A percentile compares a stretch with the other conserved stretches of the same genome.
These are phyloP conservation scores for Leptographium radiaticola DNA, from an alignment of 2,329 filamentous ascomycete species.

Conservation along the genomic window DNA sequence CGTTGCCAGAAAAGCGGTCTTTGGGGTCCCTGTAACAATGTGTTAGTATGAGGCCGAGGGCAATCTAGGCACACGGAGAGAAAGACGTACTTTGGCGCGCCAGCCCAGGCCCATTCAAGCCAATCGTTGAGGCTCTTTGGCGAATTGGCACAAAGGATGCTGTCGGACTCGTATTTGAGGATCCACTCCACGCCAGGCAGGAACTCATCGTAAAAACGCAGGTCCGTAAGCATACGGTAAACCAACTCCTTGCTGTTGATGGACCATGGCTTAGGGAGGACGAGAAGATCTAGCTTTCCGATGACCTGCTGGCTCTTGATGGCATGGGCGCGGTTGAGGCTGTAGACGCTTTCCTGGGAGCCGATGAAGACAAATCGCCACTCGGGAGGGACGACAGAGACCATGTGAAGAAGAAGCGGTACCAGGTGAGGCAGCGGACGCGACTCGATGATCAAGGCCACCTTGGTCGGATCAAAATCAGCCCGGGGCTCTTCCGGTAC, in stretches of 20 bases:
- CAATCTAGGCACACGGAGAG: background rate
- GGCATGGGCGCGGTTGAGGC: slow-evolving; percentile 30
- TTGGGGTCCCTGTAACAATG: slow-evolving; percentile 18
- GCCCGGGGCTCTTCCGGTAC: slow-evolving; percentile 18
- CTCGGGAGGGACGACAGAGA: slow-evolving; percentile 36
- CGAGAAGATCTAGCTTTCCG: slow-evolving; percentile 38
- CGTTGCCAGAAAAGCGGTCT: slow-evolving; percentile 37
- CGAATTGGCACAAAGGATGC: slow-evolving; percentile 42
- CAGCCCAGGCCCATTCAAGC: slow-evolving; percentile 41
- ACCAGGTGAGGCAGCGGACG: slow-evolving; percentile 33
- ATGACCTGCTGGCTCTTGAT: slow-evolving; percentile 34
- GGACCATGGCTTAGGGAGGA: slow-evolving; percentile 33
- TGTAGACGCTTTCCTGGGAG: slow-evolving; percentile 31
- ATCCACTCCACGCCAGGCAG: slow-evolving; percentile 38
- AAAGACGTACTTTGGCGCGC: slow-evolving; percentile 31
- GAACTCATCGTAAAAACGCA: slow-evolving; percentile 38
- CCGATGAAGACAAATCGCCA: slow-evolving; percentile 43
- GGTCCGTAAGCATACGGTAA: slow-evolving; percentile 33
- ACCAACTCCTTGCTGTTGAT: slow-evolving; percentile 34
- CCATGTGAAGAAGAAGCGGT: slow-evolving; percentile 38
- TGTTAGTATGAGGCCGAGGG: background rate
- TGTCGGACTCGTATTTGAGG: slow-evolving; percentile 41
- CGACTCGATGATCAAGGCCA: slow-evolving; percentile 39
- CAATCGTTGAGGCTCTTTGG: slow-evolving; percentile 37
- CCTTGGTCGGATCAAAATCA: slow-evolving; percentile 33